Base-by-base conservation (phyloP, 1,284 basidiomycete species). In the Malassezia arunalokei region DNA sequence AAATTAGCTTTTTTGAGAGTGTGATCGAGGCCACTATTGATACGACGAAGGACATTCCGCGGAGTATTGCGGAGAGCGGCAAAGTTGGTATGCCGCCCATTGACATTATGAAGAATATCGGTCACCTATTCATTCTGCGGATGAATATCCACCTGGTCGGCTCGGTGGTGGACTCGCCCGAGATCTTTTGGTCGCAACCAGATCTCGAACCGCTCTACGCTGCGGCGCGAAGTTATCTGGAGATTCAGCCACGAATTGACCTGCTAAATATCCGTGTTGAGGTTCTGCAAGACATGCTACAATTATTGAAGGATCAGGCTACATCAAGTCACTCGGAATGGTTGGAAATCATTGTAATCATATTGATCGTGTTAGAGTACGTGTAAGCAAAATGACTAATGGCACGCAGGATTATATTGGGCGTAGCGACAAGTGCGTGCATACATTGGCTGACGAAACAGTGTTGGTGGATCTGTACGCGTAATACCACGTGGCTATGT, bases 71-170 rank as follows among this genome's bases (percentile, higher is more conserved):
- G 52, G 87, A 91, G 73, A 91, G 87, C 5, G 90, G 90, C 15
- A 91, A 94, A 76, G 91, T 96, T 61, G 68, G 77, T 66, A 74
- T 79, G 64, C 78, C 78, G 0, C 74, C 78, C 42, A 76, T 74
- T 37, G 90, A 94, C 73, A 95, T 96, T 70, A 94, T 96, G 90
- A 86, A 87, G 72, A 87, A 95, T 75, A 96, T 94, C 63, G 90
- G 90, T 30, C 68, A 71, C 39, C 79, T 96, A 40, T 96, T 96
- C 75, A 83, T 96, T 44, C 77, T 95, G 62, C 79, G 91, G 56
- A 90, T 91, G 60, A 92, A 91, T 71, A 92, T 95, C 67, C 91
- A 92, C 68, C 84, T 90, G 37, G 90, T 95, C 48, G 90, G 91
- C 33, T 91, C 88, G 35, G 90, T 95, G 28, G 78, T 95, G 31